Evolutionary conservation across 1,284 basidiomycete genomes (phyloP).

Genomic region (Pseudozyma sp.): DNA sequence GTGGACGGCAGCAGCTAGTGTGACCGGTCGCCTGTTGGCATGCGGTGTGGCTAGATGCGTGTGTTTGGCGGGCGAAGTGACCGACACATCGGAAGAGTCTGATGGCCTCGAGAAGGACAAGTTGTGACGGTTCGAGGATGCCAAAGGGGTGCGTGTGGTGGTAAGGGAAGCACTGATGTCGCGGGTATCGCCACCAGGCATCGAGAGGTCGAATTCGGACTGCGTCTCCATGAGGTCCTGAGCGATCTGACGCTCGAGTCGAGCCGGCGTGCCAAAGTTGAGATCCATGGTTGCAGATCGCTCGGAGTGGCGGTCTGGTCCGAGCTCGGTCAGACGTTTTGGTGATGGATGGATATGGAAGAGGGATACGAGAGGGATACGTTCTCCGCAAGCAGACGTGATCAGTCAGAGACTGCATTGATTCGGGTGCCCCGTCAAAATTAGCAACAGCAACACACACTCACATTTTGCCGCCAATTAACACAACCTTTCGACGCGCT

Average conservation of each 20-base stretch:
- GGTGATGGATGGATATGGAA: background rate
- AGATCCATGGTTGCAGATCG: slow-evolving; percentile 34
- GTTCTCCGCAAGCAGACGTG: background rate
- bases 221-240: slow-evolving; percentile 48
- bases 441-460: background rate
- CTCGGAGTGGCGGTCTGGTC: background rate
- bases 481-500: slow-evolving; percentile 26
- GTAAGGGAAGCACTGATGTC: slow-evolving; percentile 44
- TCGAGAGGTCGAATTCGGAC: slow-evolving; percentile 51
- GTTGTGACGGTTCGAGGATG: slow-evolving; percentile 36
- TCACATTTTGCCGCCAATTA: background rate
- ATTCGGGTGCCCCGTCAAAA: too few species aligned
- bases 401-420: too few species aligned
- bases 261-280: slow-evolving; percentile 49
- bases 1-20: slow-evolving; percentile 32
- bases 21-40: slow-evolving; percentile 20
- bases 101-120: slow-evolving; percentile 48
- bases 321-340: too few species aligned
- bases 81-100: slow-evolving; percentile 32
- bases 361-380: background rate
- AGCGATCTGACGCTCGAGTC: slow-evolving; percentile 53
- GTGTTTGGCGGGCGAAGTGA: slow-evolving; percentile 23
- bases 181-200: slow-evolving; percentile 37
- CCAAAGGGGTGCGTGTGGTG: slow-evolving; percentile 28
- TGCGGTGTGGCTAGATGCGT: slow-evolving; percentile 28